phyloP scores from a whole-genome alignment of 805 yeast genomes.

The Scheffersomyces ergatensis region DNA sequence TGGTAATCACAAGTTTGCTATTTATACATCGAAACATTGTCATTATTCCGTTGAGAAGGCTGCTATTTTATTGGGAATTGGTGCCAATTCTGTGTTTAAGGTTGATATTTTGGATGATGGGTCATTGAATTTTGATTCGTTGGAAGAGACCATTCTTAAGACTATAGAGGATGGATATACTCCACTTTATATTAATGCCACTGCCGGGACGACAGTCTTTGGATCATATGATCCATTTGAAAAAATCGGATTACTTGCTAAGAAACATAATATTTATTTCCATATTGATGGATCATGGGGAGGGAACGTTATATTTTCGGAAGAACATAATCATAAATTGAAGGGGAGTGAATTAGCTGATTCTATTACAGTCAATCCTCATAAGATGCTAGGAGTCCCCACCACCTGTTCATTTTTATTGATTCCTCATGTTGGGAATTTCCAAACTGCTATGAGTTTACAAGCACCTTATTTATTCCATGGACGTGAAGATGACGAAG shows the following conservation, averaged over 20 bases:
- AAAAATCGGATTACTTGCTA: slow-evolving; percentile 53
- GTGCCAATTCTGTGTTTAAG: slow-evolving; percentile 60
- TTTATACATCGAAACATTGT: slow-evolving; percentile 68
- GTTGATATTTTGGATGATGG: slow-evolving; percentile 59
- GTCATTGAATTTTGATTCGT: slow-evolving; percentile 47
- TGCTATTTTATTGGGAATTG: slow-evolving; percentile 73
- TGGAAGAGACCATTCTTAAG: slow-evolving; percentile 43
- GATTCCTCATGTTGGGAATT: slow-evolving; percentile 62
- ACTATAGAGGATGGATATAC: slow-evolving; percentile 55
- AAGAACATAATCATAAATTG: slow-evolving; percentile 42
- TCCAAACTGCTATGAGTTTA: slow-evolving; percentile 72
- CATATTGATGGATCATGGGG: slow-evolving; percentile 94
- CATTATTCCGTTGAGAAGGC: slow-evolving; percentile 83
- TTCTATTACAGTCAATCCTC: slow-evolving; percentile 80
- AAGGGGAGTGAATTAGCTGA: slow-evolving; percentile 66
- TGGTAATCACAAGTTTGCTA: slow-evolving; percentile 51
- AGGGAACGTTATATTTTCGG: slow-evolving; percentile 73
- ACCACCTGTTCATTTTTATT: slow-evolving; percentile 71
- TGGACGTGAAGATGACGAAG: slow-evolving; percentile 42
- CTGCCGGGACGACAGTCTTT: slow-evolving; percentile 87
- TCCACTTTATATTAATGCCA: slow-evolving; percentile 75
- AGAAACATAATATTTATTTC: slow-evolving; percentile 62
- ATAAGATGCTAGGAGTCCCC: slow-evolving; percentile 87
- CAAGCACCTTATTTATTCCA: slow-evolving; percentile 83
- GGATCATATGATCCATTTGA: slow-evolving; percentile 76